These are phyloP conservation scores for Leucocoprinus birnbaumii DNA, from an alignment of 768 basidiomycete species.

Conservation along the genomic window DNA sequence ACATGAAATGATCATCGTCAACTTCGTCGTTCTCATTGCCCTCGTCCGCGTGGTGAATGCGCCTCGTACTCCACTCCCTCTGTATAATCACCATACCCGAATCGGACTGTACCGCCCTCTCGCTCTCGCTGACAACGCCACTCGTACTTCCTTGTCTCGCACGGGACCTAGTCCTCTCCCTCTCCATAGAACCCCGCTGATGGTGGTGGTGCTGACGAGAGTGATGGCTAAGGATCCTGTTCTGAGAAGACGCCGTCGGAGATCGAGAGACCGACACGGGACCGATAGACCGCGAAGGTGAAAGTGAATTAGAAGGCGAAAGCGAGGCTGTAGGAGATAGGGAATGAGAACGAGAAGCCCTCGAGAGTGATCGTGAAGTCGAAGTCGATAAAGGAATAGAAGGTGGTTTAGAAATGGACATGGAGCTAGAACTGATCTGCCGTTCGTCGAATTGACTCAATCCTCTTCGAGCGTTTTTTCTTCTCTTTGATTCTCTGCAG, in stretches of 20 bases:
- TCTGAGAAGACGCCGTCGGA: not conserved
- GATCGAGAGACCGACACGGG: not conserved
- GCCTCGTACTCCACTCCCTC: not conserved
- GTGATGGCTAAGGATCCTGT: too few species aligned
- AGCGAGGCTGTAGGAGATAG: not conserved
- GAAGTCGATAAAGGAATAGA: not conserved
- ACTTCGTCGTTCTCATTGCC: not conserved
- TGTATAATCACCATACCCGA: constrained; percentile 1
- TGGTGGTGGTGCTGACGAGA: too few species aligned
- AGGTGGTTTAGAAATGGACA: not conserved
- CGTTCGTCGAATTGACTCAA: constrained; percentile 5
- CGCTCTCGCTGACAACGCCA: not conserved
- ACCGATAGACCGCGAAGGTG: not conserved
- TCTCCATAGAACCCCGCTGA: not conserved
- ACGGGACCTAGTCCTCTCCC: not conserved
- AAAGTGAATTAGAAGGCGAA: not conserved
- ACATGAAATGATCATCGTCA: constrained; percentile 6
- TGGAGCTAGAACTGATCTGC: not conserved
- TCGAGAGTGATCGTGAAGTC: not conserved
- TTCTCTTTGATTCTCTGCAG: constrained; percentile 26
- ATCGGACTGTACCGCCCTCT: not conserved
- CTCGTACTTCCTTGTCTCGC: not conserved
- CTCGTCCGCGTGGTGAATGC: not conserved
- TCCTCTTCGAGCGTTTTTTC: constrained; percentile 24
- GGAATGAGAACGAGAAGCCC: not conserved